Evolutionary conservation across 2,329 filamentous ascomycete species (phyloP).

Genomic region (Fusarium brevicatenulatum): DNA sequence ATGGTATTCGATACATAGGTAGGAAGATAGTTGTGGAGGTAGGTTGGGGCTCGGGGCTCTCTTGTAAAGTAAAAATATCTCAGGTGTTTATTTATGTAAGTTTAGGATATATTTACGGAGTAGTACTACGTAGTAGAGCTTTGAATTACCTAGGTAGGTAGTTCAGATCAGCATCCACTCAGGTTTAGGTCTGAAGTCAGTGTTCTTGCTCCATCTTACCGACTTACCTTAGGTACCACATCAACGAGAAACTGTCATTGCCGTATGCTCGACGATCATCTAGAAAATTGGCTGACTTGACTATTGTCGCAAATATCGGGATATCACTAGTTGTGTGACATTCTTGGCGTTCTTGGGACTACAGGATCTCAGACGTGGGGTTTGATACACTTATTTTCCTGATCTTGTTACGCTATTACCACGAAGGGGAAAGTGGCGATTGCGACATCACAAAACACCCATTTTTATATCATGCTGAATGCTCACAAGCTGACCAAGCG

Average conservation of each 20-base stretch:
- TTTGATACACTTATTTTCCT: slow-evolving; percentile 13
- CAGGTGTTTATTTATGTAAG: neutral
- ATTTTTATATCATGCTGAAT: slow-evolving; percentile 22
- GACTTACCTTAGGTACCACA: neutral
- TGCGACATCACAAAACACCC: slow-evolving; percentile 39
- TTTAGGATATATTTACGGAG: neutral
- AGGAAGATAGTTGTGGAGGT: neutral
- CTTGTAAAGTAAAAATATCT: neutral
- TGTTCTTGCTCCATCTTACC: neutral
- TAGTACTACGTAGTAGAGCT: neutral
- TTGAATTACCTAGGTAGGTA: neutral
- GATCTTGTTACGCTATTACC: slow-evolving; percentile 32
- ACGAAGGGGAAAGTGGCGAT: slow-evolving; percentile 40
- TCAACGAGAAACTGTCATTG: neutral
- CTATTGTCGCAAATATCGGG: neutral
- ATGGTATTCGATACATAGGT: neutral
- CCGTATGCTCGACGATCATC: neutral
- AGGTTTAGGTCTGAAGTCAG: neutral
- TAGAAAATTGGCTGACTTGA: neutral
- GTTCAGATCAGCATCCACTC: neutral
- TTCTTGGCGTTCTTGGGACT: neutral
- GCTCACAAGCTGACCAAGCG: slow-evolving; percentile 24
- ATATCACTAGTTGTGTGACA: neutral
- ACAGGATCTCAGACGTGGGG: slow-evolving; percentile 13
- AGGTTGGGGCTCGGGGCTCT: neutral